phyloP scores from a whole-genome alignment of 345 rosid species.

The Brassica napus region Da-Ae NC_063445.1:6944001-6944500 shows the following conservation, averaged over 20 bases:
- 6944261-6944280: constrained; percentile 19
- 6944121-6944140: constrained; percentile 61
- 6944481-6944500: too few species aligned
- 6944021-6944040: not conserved
- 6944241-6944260: not conserved
- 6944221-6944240: not conserved
- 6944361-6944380: too few species aligned
- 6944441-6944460: too few species aligned
- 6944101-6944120: not conserved
- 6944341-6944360: too few species aligned
- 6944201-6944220: constrained; percentile 26
- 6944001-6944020: not conserved
- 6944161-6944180: constrained; percentile 26
- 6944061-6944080: too few species aligned
- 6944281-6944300: too few species aligned
- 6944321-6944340: too few species aligned
- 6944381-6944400: too few species aligned
- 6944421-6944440: too few species aligned
- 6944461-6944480: too few species aligned
- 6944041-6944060: not conserved
- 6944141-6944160: constrained; percentile 68
- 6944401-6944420: not conserved
- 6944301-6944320: too few species aligned
- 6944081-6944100: constrained; percentile 9
- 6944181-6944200: constrained; percentile 7